These are phyloP conservation scores for Ceraceosorus guamensis DNA, from an alignment of 1,284 basidiomycete species.

Conservation along the genomic window DNA sequence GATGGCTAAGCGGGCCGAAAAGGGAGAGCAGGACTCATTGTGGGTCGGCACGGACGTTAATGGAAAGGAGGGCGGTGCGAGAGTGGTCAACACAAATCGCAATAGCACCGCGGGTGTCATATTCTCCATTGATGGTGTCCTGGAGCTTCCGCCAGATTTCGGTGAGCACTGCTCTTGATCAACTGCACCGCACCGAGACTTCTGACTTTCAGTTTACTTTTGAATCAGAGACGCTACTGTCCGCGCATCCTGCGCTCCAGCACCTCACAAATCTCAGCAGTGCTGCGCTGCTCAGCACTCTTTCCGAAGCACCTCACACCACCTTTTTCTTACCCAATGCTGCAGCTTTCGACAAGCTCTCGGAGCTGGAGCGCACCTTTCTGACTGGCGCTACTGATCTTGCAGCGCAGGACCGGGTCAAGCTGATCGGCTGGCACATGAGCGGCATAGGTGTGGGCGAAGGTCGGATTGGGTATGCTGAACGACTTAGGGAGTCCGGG, in stretches of 20 bases:
- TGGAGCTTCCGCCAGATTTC: conserved; percentile 69
- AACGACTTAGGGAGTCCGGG: conserved; percentile 7
- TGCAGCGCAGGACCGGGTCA: conserved; percentile 32
- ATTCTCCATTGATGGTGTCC: conserved; percentile 66
- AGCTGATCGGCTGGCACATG: conserved; percentile 41
- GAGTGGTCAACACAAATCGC: conserved; percentile 50
- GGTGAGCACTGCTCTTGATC: conserved; percentile 52
- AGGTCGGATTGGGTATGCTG: conserved; percentile 31
- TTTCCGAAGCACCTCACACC: conserved; percentile 56
- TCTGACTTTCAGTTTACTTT: neutral
- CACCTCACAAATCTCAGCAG: conserved; percentile 40
- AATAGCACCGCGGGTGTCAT: conserved; percentile 70
- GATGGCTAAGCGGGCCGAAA: conserved; percentile 52
- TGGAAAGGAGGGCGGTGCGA: conserved; percentile 59
- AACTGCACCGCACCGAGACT: neutral
- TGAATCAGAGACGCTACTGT: conserved; percentile 23
- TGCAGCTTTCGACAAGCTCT: conserved; percentile 60
- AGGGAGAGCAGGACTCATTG: conserved; percentile 29
- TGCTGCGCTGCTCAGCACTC: conserved; percentile 34
- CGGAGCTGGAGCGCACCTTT: conserved; percentile 27
- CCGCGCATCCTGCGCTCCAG: conserved; percentile 32
- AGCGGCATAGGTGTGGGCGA: conserved; percentile 33
- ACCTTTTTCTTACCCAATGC: conserved; percentile 86
- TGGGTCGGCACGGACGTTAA: conserved; percentile 63
- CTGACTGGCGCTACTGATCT: conserved; percentile 28